These are phyloP conservation scores for Neltuma alba DNA, from an alignment of 306 rosid genomes.

Conservation along the genomic window DNA sequence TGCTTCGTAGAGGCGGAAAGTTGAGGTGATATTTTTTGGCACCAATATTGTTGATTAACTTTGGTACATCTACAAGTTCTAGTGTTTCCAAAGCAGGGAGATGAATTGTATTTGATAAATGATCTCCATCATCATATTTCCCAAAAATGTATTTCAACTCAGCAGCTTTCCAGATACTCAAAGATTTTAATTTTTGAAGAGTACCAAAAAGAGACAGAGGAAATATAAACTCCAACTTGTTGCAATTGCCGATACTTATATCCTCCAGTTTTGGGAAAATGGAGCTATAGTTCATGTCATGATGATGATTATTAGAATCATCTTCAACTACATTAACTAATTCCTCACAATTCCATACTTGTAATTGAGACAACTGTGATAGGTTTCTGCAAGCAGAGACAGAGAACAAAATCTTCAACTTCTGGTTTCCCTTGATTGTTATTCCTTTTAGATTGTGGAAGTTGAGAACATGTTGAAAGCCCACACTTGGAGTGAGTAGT, in stretches of 20 bases:
- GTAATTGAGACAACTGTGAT: too few species aligned
- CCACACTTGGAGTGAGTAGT: too few species aligned
- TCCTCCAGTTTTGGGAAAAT: neutral
- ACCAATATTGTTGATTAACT: neutral
- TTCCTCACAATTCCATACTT: too few species aligned
- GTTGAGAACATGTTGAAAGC: too few species aligned
- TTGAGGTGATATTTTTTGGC: neutral
- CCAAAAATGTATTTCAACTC: neutral
- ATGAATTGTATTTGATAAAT: neutral
- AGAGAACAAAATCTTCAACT: too few species aligned
- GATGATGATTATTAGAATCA: neutral
- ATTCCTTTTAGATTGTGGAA: too few species aligned
- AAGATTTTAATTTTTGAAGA: neutral
- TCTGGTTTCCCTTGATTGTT: too few species aligned
- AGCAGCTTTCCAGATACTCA: neutral
- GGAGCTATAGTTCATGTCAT: too few species aligned
- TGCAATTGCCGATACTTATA: fast-evolving
- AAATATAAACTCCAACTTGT: neutral
- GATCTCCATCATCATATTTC: neutral
- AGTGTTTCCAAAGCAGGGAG: neutral
- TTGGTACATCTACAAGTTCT: neutral
- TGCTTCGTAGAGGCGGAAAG: too few species aligned
- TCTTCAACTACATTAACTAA: neutral
- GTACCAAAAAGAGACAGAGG: too few species aligned
- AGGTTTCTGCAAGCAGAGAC: too few species aligned